Conservation (phyloP, 768 basidiomycete species). For the Lepiota venenata region DNA sequence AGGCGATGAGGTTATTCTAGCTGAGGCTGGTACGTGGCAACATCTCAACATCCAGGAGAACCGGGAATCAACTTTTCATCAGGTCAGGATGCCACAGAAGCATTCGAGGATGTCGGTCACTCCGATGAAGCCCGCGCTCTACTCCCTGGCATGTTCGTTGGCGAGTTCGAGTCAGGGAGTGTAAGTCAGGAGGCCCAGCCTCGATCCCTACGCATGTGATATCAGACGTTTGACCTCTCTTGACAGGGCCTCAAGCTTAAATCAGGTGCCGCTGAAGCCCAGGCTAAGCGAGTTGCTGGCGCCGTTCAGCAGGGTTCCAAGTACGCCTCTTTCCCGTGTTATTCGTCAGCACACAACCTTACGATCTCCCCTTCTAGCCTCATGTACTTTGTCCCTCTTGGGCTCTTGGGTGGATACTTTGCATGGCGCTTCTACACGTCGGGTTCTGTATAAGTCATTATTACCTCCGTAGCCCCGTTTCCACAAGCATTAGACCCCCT, state of each 20-base stretch:
- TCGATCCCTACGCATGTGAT: slow-evolving; percentile 4
- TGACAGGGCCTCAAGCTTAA: slow-evolving; percentile 50
- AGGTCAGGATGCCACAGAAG: slow-evolving; percentile 96
- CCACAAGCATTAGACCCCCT: slow-evolving; percentile 2
- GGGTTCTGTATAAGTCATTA: slow-evolving; percentile 35
- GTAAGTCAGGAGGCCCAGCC: slow-evolving; percentile 36
- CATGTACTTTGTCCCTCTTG: slow-evolving; percentile 85
- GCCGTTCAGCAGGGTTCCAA: slow-evolving; percentile 69
- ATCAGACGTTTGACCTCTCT: slow-evolving; percentile 3
- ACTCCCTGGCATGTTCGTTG: slow-evolving; percentile 74
- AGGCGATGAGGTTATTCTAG: slow-evolving; percentile 95
- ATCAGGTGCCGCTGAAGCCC: slow-evolving; percentile 45
- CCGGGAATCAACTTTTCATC: slow-evolving; percentile 11
- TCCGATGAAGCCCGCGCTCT: slow-evolving; percentile 94
- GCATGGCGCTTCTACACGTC: slow-evolving; percentile 77
- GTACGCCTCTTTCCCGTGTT: slow-evolving; percentile 33
- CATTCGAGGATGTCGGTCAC: slow-evolving; percentile 99
- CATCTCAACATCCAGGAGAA: slow-evolving; percentile 10
- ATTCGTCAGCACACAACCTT: slow-evolving; percentile 10
- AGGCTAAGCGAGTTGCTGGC: slow-evolving; percentile 39
- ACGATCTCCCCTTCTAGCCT: slow-evolving; percentile 36
- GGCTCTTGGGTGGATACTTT: slow-evolving; percentile 79
- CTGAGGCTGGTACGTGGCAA: slow-evolving; percentile 76
- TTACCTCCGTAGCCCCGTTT: slow-evolving; percentile 6
- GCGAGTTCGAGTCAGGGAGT: slow-evolving; percentile 72